These are phyloP conservation scores for Hypoxylon crocopeplum DNA, from an alignment of 495 filamentous ascomycete genomes.

Conservation along the genomic window DNA sequence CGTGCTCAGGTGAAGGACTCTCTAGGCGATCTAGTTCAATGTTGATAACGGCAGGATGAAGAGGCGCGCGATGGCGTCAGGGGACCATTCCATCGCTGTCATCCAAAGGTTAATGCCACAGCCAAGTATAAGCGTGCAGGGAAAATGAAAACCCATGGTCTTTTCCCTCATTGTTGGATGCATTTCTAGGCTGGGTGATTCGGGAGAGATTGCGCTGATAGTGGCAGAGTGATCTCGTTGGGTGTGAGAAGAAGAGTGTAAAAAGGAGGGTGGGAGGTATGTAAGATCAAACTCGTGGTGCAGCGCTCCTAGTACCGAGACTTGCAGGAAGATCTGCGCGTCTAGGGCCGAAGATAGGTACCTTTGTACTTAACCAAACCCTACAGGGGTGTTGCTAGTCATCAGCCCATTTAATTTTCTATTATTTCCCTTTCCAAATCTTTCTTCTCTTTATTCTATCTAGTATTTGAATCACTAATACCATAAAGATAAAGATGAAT, in stretches of 20 bases:
- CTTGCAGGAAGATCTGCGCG: constrained; percentile 37
- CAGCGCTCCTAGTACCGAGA: constrained; percentile 38
- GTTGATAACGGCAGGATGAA: constrained; percentile 26
- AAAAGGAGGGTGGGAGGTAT: constrained; percentile 24
- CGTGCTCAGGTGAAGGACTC: not conserved
- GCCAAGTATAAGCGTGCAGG: constrained; percentile 5
- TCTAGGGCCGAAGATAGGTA: constrained; percentile 29
- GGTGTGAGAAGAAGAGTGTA: not conserved
- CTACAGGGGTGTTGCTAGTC: constrained; percentile 14
- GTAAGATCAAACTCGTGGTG: constrained; percentile 37
- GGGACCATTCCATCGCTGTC: constrained; percentile 20
- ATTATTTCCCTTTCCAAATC: not conserved
- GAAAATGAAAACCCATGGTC: constrained; percentile 10
- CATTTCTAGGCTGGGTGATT: constrained; percentile 28
- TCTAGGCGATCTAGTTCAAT: constrained; percentile 1
- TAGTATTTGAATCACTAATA: no score
- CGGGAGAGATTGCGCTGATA: constrained; percentile 17
- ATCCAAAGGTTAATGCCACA: constrained; percentile 26
- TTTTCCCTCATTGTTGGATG: constrained; percentile 4
- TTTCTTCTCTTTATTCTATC: no score
- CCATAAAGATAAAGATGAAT: not conserved
- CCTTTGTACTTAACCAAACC: constrained; percentile 5
- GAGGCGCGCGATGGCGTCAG: constrained; percentile 31
- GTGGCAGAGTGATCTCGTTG: constrained; percentile 4
- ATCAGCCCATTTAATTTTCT: not conserved